Conservation (phyloP, 345 rosid genomes). For the Euphorbia tirucalli region DNA sequence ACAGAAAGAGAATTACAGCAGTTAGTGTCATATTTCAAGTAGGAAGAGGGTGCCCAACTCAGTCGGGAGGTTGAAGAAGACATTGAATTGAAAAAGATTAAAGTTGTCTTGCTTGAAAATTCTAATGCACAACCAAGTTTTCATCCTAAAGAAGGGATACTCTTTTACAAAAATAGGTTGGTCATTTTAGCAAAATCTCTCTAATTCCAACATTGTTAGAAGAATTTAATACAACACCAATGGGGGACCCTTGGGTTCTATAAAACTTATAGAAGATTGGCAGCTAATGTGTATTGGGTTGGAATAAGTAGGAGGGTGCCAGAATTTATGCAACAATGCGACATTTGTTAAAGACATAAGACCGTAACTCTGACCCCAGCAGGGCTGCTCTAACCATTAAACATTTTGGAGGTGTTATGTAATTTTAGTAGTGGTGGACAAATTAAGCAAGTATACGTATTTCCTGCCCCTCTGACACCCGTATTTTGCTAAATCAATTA, state of each 20-base stretch:
- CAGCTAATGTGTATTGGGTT: background rate
- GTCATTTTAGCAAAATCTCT: background rate
- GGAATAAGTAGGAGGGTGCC: background rate
- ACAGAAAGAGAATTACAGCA: background rate
- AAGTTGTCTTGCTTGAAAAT: background rate
- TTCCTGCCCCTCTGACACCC: too few relatives aligned
- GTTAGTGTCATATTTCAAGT: background rate
- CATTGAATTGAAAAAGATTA: background rate
- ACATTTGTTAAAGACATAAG: background rate
- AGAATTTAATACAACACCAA: background rate
- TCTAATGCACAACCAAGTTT: background rate
- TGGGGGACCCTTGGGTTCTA: background rate
- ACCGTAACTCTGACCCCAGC: fast-evolving
- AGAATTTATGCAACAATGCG: background rate
- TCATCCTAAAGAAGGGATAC: background rate
- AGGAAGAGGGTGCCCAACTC: background rate
- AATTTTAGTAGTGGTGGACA: background rate
- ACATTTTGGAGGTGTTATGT: background rate
- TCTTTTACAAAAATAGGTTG: background rate
- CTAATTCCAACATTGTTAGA: background rate
- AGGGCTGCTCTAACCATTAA: background rate
- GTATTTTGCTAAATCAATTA: too few relatives aligned
- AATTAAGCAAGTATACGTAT: background rate
- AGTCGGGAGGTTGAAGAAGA: background rate
- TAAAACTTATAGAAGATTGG: background rate